phyloP scores from a whole-genome alignment of 192 early-diverging fungal species.

The Backusella luteola region DNA sequence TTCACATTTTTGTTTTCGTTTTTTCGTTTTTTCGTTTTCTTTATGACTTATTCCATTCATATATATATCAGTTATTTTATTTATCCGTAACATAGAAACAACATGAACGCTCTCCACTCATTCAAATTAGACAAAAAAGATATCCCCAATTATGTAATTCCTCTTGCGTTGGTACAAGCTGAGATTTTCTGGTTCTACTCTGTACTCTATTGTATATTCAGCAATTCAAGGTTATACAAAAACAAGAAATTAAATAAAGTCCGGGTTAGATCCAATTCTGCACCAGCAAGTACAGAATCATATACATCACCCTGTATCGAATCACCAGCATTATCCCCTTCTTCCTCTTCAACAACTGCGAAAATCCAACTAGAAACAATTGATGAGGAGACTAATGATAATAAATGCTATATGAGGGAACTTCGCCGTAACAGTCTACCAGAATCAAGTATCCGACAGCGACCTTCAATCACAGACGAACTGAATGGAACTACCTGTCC shows the following conservation, averaged over 20 bases:
- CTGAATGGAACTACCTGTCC: conserved; percentile 9
- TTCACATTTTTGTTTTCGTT: background rate
- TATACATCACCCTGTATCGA: too few relatives aligned
- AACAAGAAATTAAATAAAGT: background rate
- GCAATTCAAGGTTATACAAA: background rate
- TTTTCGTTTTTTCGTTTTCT: background rate
- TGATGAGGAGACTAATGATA: background rate
- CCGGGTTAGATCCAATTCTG: background rate
- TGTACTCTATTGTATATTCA: conserved; percentile 4
- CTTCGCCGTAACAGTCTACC: background rate
- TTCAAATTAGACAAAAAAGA: background rate
- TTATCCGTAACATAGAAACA: background rate
- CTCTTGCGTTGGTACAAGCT: conserved; percentile 7
- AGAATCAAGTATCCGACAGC: background rate
- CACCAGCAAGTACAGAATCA: background rate
- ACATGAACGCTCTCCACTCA: background rate
- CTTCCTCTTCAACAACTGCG: background rate
- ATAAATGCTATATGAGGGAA: background rate
- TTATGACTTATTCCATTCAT: background rate
- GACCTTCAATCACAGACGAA: background rate
- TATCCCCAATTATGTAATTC: conserved; percentile 1
- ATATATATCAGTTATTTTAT: background rate
- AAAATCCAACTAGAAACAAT: background rate
- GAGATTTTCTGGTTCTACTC: conserved; percentile 10
- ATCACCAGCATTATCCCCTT: background rate